Evolutionary conservation across 2,329 filamentous ascomycete species (phyloP), one percentile per base, ranked within the genome.

Genomic region (Leptographium lundbergii): DNA sequence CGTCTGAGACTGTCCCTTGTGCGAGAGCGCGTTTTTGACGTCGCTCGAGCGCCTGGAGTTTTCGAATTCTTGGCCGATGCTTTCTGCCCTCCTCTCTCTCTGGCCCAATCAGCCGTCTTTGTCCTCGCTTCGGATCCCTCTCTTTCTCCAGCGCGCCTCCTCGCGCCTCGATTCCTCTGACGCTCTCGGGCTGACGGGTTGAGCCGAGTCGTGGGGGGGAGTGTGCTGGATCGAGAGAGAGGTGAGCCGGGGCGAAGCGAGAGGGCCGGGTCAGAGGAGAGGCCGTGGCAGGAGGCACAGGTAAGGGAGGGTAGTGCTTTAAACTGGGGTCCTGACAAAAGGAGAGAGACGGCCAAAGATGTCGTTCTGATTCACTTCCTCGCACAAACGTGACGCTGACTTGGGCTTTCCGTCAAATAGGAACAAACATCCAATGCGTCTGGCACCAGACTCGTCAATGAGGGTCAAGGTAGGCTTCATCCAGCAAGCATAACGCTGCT

Each of bases 221-320:
- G 6, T n/a, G 9, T 19, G 39, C 24, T 17, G 14, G 39, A 56
- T 45, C 36, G 54, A 48, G 39, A 47, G 69, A 67, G 70, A 70
- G 64, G 60, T 60, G 61, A 59, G 59, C 57, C 36, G 24, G 36
- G 62, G 58, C 60, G 59, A 47, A 53, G 29, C 59, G 58, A 64
- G 34, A 14, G 17, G 17, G 45, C 9, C 29, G 55, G 55, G 42
- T 14, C 11, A 29, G 17, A 27, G n/a, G 27, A 27, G 19, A 14
- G 27, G 5, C 6, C 61, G 58, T 3, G 22, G 58, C 32, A 22
- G 65, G 62, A 60, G 62, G 62, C 17, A 54, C 68, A 66, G 68
- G 66, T 53, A 50, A 36, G 58, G 68, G 69, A 65, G 65, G 67
- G 71, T 72, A 59, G 65, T 73, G 71, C 70, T 73, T 72, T 70